Base-by-base conservation (phyloP, 805 yeast genomes). In the Ogataea naganishii region DNA sequence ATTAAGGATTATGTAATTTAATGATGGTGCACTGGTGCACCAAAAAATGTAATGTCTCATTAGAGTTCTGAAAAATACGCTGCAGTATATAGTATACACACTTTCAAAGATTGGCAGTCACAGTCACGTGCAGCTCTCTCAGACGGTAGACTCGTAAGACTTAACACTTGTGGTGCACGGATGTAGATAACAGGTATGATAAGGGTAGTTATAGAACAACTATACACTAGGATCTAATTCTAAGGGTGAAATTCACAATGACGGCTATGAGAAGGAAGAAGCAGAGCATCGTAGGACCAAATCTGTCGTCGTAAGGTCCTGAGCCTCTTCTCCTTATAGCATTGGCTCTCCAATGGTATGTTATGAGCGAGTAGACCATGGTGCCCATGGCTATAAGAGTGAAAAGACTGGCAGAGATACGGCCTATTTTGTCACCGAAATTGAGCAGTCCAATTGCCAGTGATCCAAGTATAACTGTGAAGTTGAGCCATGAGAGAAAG, bases 271-370 rank as follows among this genome's bases (percentile, higher is more conserved):
- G 66, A 48, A 92, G 68, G 64, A 92, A 92, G 65, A 89, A 69
- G 62, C 98, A 92, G 47, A 92, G 71, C 82, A 89, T 79, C 11
- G 99, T 94, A 27, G 99, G 98, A 26, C 99, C 99, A 44, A 92
- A 80, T 53, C 98, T 75, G 60, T 92, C 99, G 52, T 92, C 99
- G 54, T 92, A 92, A n/a, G 98, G 98, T 27, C 98, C 98, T 10
- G 95, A 76, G 24, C 98, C 98, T 60, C 97, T 79, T 61, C 89
- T 72, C 59, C 99, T 79, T 44, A 92, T 92, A 36, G 98, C 98
- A 53, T 88, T 85, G 2, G 98, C 98, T 66, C 99, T 83, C 98
- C 98, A 94, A 60, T 92, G 99, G 58, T 92, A 92, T 9, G 97
- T 92, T 27, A 85, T 71, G 38, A 92, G 69, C 2, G 99, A 98